Evolutionary conservation across 2,329 filamentous ascomycete genomes (phyloP), one percentile per base, ranked within the genome.

Genomic region (Claviceps maximensis): DNA sequence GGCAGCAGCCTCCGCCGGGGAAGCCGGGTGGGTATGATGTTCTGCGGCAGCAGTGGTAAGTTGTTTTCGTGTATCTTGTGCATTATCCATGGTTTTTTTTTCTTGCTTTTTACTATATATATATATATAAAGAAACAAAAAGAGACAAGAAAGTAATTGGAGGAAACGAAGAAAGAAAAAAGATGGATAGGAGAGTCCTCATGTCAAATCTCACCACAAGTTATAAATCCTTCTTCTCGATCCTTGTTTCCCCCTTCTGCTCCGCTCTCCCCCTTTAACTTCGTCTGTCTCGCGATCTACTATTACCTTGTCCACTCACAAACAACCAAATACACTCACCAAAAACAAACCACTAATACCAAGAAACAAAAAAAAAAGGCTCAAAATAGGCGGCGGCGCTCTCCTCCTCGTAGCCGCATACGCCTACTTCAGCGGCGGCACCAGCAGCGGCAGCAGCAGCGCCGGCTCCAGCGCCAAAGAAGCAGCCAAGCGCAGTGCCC

Each of bases 21-120:
- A 58, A 55, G 12, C 61, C 65, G 0, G 63, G 61, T 8, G 65
- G 62, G 3, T 57, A 61, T 4, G 67, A 69, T 2, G 58, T 56
- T 1, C 6, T 65, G 9, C 60, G 60, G 45, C 60, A 62, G 4
- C 68, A 68, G 49, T 69, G 65, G 67, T 69, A 58, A 21, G 49
- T 40, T 44, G 38, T 9, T 8, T 33, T 12, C 5, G 29, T 5
- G 29, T 31, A 31, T n/a, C n/a, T n/a, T n/a, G n/a, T n/a, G n/a
- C n/a, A n/a, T n/a, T n/a, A n/a, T n/a, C n/a, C n/a, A n/a, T n/a
- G n/a, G n/a, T n/a, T n/a, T n/a, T n/a, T n/a, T n/a, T n/a, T n/a
- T n/a, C n/a, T n/a, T n/a, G n/a, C n/a, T n/a, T n/a, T n/a, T n/a
- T n/a, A n/a, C n/a, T n/a, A n/a, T n/a, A n/a, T n/a, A n/a, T n/a